Conservation (phyloP, 2,329 filamentous ascomycete species). For the Torrubiellomyces zombiae region DNA sequence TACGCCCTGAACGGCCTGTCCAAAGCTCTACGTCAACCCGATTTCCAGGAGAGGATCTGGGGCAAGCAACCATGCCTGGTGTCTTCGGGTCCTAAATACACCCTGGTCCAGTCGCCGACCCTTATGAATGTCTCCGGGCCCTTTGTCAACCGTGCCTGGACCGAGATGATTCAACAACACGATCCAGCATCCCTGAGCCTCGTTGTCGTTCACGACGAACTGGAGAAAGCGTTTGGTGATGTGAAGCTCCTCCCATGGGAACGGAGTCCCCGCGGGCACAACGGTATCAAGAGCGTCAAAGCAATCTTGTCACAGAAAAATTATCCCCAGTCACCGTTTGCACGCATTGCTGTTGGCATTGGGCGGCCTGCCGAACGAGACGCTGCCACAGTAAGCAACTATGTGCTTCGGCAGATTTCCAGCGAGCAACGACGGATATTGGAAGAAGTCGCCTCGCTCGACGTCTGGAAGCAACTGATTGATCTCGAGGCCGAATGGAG, state of each 20-base stretch:
- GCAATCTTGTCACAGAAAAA: slow-evolving; percentile 25
- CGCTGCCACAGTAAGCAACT: slow-evolving; percentile 49
- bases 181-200: slow-evolving; percentile 27
- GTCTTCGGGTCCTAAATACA: slow-evolving; percentile 35
- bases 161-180: slow-evolving; percentile 28
- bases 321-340: slow-evolving; percentile 26
- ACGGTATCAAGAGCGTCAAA: slow-evolving; percentile 54
- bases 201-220: slow-evolving; percentile 76
- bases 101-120: slow-evolving; percentile 56
- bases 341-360: slow-evolving; percentile 66
- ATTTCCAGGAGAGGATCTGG: slow-evolving; percentile 28
- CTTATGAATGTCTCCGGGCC: slow-evolving; percentile 76
- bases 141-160: slow-evolving; percentile 51
- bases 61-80: slow-evolving; percentile 35
- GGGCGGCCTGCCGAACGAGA: slow-evolving; percentile 62
- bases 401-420: slow-evolving; percentile 59
- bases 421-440: slow-evolving; percentile 31
- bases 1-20: slow-evolving; percentile 49
- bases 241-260: slow-evolving; percentile 48
- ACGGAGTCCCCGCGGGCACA: slow-evolving; percentile 52
- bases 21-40: slow-evolving; percentile 24
- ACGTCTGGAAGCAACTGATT: slow-evolving; percentile 32
- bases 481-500: slow-evolving; percentile 26
- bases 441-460: slow-evolving; percentile 31
- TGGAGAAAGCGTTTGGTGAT: slow-evolving; percentile 55